Percentiles rank a stretch among this genome's conserved stretches.
phyloP scores from a whole-genome alignment of 2,329 filamentous ascomycete genomes.

The Venturiaceae sp. region DNA sequence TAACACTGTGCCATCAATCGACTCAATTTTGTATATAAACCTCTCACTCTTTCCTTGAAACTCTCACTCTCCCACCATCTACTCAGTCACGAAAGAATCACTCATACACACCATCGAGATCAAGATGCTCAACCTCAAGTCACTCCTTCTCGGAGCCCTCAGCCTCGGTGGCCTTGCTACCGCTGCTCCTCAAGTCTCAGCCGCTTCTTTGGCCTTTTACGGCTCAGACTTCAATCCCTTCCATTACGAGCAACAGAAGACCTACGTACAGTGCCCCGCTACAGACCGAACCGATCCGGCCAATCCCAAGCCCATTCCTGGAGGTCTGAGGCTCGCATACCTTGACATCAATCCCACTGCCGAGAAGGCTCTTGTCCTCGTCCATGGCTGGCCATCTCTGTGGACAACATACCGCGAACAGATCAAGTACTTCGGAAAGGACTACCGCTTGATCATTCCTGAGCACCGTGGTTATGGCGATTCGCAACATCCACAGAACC shows the following conservation, averaged over 20 bases:
- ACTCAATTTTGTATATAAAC: too few relatives aligned
- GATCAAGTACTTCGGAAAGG: slow-evolving; percentile 7
- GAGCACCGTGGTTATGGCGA: slow-evolving; percentile 9
- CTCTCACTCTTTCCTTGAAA: too few relatives aligned
- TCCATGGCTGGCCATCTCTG: slow-evolving; percentile 8
- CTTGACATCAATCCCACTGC: slow-evolving; percentile 9
- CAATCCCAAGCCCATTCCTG: neutral
- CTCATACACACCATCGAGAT: too few relatives aligned
- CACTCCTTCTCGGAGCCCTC: neutral
- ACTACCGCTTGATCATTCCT: slow-evolving; percentile 9
- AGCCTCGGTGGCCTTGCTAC: neutral
- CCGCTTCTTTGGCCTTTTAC: neutral
- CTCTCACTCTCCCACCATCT: too few relatives aligned
- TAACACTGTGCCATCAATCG: too few relatives aligned
- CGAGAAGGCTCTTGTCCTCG: slow-evolving; percentile 7
- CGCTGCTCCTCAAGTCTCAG: neutral
- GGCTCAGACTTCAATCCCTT: neutral
- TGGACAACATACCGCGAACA: slow-evolving; percentile 10
- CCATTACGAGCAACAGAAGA: neutral
- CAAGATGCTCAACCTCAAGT: too few relatives aligned
- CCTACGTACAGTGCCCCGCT: neutral
- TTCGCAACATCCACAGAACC: slow-evolving; percentile 3
- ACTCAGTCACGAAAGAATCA: too few relatives aligned
- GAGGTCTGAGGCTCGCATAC: slow-evolving; percentile 2
- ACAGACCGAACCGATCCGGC: neutral